Evolutionary conservation across 305 asterid genomes (phyloP).

Genomic region (Fraxinus albicans): DNA sequence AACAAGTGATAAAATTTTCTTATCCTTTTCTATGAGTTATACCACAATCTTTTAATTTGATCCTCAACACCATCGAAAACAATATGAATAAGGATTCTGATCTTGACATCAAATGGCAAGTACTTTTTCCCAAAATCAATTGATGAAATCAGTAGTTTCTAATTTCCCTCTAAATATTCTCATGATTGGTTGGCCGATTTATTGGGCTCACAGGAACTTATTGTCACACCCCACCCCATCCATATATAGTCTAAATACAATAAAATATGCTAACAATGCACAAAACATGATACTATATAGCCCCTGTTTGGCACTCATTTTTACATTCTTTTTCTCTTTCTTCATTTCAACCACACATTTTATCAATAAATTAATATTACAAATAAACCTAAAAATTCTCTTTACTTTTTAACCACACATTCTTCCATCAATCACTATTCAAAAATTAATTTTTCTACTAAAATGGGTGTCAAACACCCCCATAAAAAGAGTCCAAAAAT

Average conservation of each 20-base stretch:
- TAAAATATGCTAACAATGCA: background rate
- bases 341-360: no score
- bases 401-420: no score
- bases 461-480: no score
- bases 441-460: no score
- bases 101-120: background rate
- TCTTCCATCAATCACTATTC: no score
- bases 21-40: background rate
- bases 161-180: no score
- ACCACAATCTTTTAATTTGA: background rate
- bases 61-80: background rate
- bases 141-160: no score
- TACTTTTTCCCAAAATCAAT: background rate
- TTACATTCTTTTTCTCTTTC: no score
- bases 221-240: background rate
- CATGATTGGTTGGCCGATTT: no score
- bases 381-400: no score
- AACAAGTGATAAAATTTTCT: background rate
- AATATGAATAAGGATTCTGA: background rate
- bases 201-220: background rate
- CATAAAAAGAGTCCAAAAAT: background rate
- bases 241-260: background rate
- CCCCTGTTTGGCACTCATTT: no score
- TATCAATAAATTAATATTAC: no score
- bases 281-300: background rate